Evolutionary conservation across 2,329 filamentous ascomycete genomes (phyloP).

Genomic region (Trichoderma cornu-damae): DNA sequence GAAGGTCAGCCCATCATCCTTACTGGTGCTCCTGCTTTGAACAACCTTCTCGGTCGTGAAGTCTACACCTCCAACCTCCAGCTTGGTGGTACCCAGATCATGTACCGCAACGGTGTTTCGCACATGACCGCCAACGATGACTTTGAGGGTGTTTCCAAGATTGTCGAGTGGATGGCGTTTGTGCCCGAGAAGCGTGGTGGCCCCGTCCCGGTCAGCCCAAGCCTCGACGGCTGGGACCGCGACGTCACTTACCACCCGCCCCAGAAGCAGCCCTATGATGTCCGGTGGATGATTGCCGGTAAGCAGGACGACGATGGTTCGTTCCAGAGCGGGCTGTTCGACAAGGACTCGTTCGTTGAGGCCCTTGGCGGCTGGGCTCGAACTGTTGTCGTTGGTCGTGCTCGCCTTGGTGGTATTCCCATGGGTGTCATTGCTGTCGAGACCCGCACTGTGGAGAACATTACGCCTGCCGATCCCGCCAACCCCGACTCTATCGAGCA

Average conservation of each 20-base stretch:
- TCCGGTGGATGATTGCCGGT: conserved; percentile 87
- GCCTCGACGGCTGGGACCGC: conserved; percentile 84
- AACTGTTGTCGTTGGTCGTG: conserved; percentile 93
- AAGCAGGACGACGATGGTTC: conserved; percentile 64
- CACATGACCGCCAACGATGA: conserved; percentile 98
- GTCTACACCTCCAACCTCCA: conserved; percentile 99
- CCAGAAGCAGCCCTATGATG: conserved; percentile 82
- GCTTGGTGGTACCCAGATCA: conserved; percentile 99
- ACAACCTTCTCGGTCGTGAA: conserved; percentile 96
- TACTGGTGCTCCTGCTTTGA: conserved; percentile 93
- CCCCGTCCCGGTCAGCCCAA: conserved; percentile 87
- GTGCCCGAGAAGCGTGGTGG: conserved; percentile 92
- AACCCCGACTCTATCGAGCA: conserved; percentile 98
- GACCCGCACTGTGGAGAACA: conserved; percentile 92
- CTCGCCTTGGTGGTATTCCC: conserved; percentile 92
- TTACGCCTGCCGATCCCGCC: conserved; percentile 91
- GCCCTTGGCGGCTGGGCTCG: conserved; percentile 94
- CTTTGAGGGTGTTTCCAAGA: conserved; percentile 95
- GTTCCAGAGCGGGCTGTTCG: conserved; percentile 88
- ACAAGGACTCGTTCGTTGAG: conserved; percentile 95
- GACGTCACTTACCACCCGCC: conserved; percentile 80
- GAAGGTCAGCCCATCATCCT: conserved; percentile 98
- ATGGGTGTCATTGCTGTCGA: conserved; percentile 98
- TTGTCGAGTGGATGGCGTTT: conserved; percentile 96
- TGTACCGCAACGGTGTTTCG: conserved; percentile 99